Evolutionary conservation across 768 basidiomycete species (phyloP).

Genomic region (Cubamyces sp.): DNA sequence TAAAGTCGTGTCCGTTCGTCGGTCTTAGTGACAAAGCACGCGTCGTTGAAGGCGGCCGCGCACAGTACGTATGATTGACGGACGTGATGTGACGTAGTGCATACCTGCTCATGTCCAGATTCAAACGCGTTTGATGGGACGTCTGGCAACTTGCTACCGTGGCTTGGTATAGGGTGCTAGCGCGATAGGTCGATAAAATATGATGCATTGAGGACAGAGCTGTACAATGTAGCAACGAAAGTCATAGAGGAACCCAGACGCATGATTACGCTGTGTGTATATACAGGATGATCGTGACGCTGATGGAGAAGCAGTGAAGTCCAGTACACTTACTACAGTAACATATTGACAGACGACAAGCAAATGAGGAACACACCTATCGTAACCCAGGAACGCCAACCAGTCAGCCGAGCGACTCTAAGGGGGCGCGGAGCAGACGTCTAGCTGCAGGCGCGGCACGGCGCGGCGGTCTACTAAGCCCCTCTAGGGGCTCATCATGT

Average conservation of each 20-base stretch:
- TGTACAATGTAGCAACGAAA: slow-evolving; percentile 25
- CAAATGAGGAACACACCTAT: slow-evolving; percentile 6
- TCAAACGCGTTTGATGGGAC: no score
- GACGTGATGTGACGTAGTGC: no score
- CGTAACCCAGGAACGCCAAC: slow-evolving; percentile 3
- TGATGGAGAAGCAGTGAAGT: slow-evolving; percentile 21
- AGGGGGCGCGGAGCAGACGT: neutral
- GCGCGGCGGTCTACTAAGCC: neutral
- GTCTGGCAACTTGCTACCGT: no score
- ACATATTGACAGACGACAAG: slow-evolving; percentile 6
- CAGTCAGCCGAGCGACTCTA: slow-evolving; percentile 19
- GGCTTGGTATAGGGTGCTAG: no score
- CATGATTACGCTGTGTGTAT: slow-evolving; percentile 24
- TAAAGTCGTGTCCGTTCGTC: no score
- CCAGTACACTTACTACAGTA: slow-evolving; percentile 21
- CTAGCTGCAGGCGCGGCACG: neutral
- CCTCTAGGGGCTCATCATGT: slow-evolving; percentile 19
- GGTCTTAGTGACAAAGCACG: no score
- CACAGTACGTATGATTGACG: no score
- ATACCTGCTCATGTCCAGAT: no score
- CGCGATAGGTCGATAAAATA: slow-evolving; percentile 17
- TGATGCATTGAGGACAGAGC: slow-evolving; percentile 13
- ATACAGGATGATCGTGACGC: slow-evolving; percentile 19
- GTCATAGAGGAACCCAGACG: neutral
- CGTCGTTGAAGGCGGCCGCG: no score